Conservation (phyloP, 140 eudicot species). For the Anethum foeniculum region DNA sequence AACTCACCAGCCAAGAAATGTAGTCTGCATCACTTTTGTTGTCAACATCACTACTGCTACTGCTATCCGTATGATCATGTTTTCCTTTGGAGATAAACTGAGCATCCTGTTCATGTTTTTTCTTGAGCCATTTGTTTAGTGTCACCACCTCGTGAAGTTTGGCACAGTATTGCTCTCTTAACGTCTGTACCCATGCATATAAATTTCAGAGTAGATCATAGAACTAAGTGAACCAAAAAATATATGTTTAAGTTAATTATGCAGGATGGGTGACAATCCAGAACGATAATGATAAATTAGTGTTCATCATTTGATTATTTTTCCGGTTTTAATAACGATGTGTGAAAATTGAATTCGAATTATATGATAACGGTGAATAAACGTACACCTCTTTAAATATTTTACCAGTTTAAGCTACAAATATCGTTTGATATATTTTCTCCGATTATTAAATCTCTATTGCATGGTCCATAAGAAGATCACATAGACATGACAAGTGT, state of each 20-base stretch:
- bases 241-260: too few species aligned
- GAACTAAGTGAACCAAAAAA: not conserved
- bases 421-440: too few species aligned
- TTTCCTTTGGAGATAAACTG: constrained; percentile 31
- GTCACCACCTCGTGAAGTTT: constrained; percentile 36
- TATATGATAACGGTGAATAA: too few species aligned
- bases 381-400: too few species aligned
- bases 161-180: constrained; percentile 13
- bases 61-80: constrained; percentile 17
- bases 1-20: constrained; percentile 69
- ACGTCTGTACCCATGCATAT: constrained; percentile 11
- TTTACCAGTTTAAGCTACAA: too few species aligned
- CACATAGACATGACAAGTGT: not conserved
- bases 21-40: constrained; percentile 16
- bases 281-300: too few species aligned
- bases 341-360: too few species aligned
- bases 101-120: constrained; percentile 8
- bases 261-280: too few species aligned
- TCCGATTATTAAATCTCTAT: too few species aligned
- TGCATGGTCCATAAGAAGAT: too few species aligned
- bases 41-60: constrained; percentile 14
- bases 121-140: constrained; percentile 19
- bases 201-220: not conserved
- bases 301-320: too few species aligned
- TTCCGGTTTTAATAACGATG: too few species aligned